Evolutionary conservation across 768 basidiomycete genomes (phyloP), one percentile per base, ranked within the genome.

Genomic region (Tylopilus subfusipes): DNA sequence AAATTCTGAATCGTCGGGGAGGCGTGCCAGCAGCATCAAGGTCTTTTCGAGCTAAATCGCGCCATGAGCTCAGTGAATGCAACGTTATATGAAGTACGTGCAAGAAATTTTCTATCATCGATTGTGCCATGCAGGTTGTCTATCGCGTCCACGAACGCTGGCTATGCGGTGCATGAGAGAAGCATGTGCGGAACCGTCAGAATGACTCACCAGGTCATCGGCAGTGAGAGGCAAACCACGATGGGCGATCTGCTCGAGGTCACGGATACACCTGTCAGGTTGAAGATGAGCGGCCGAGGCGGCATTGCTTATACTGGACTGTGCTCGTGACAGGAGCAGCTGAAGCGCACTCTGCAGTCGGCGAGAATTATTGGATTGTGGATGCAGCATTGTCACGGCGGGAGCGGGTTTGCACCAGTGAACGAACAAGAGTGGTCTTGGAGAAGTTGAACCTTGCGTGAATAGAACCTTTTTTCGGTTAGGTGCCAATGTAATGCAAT

Each of bases 91-190:
- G 19, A 46, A 31, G 49, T 19, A 73, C 79, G 67, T 64, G 78
- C 86, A 66, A 88, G 66, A 57, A 87, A 68, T 27, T 79, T 67
- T 55, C 87, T 79, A 63, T 90, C 87, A 61, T 90, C 75, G 36
- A 77, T 61, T 29, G 72, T 71, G 3, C 79, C 70, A 42, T 70
- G 69, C 18, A 69, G 58, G 58, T 82, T 70, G 54, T 67, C 66
- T 11, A 82, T 31, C 13, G 79, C 79, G 64, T 88, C 79, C 31
- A 68, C 52, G 48, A 77, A 74, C 14, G 79, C 81, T 27, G 75
- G 73, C 83, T 85, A 25, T 27, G 30, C 16, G 25, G 18, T 9
- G 8, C 56, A 50, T 42, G 24, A 10, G 5, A 16, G 36, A 13
- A 46, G 21, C 18, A 31, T n/a, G 10, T n/a, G 7, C 4, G 24